Evolutionary conservation across 2,329 filamentous ascomycete genomes (phyloP).

Genomic region (Beauveria bassiana): DNA sequence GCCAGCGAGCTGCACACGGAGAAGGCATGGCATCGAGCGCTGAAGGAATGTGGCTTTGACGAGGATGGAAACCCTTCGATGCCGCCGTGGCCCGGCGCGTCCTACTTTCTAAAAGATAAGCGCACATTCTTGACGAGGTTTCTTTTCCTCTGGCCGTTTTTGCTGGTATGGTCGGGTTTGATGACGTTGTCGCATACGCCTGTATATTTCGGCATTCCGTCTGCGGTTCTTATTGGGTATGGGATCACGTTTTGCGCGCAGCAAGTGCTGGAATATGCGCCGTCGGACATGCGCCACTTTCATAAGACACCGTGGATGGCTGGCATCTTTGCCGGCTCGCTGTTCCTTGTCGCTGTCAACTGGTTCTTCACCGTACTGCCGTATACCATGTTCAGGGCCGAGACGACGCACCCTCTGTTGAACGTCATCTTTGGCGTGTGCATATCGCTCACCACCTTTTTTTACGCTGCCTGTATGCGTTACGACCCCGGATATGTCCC

Average conservation of each 20-base stretch:
- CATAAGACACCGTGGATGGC: constrained; percentile 91
- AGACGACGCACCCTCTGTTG: constrained; percentile 52
- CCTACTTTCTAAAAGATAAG: constrained; percentile 67
- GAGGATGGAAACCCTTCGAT: constrained; percentile 64
- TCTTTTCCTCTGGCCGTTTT: constrained; percentile 82
- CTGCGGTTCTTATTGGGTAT: constrained; percentile 58
- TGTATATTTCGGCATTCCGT: constrained; percentile 67
- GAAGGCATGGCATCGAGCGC: constrained; percentile 71
- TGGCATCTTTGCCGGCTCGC: constrained; percentile 81
- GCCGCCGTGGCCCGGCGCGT: constrained; percentile 64
- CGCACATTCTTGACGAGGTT: constrained; percentile 73
- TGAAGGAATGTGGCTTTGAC: constrained; percentile 78
- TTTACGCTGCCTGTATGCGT: constrained; percentile 79
- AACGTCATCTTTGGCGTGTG: constrained; percentile 67
- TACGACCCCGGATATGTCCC: constrained; percentile 90
- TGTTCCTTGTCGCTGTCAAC: constrained; percentile 72
- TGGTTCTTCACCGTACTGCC: constrained; percentile 69
- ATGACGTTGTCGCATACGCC: constrained; percentile 66
- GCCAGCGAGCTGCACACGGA: constrained; percentile 85
- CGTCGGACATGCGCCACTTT: constrained; percentile 79
- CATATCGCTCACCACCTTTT: constrained; percentile 66
- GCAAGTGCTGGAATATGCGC: constrained; percentile 73
- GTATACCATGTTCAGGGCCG: constrained; percentile 23
- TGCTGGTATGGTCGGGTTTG: constrained; percentile 63
- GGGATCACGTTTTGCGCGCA: constrained; percentile 70